A percentile compares a stretch with the other conserved stretches of the same genome.
Evolutionary conservation across 148 eudicot species (phyloP).

Genomic region (Cornus suecica): DNA sequence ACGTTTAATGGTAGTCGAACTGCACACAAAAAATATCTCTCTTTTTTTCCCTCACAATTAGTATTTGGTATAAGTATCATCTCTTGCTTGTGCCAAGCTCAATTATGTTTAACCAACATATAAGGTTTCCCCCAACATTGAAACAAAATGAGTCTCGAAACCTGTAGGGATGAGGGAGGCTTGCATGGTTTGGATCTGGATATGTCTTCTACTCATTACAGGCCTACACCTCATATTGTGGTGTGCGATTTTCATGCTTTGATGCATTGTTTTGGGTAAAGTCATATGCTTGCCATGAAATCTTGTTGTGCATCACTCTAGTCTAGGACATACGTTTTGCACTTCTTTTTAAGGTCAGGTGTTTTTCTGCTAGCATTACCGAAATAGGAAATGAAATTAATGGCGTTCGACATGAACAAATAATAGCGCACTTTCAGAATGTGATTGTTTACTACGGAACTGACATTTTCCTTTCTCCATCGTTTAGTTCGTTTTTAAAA

Average conservation of each 20-base stretch:
- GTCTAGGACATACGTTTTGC: background rate
- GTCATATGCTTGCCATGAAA: background rate
- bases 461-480: background rate
- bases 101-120: background rate
- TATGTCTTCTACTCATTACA: background rate
- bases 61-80: background rate
- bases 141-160: background rate
- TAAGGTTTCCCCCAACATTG: background rate
- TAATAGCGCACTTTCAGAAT: background rate
- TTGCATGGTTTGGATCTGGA: background rate
- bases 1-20: background rate
- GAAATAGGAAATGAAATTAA: too few relatives aligned
- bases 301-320: background rate
- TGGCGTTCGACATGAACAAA: background rate
- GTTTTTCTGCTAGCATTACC: background rate
- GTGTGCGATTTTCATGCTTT: conserved; percentile 4
- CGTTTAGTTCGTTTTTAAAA: conserved; percentile 75
- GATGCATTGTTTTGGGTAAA: background rate
- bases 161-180: background rate
- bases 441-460: background rate
- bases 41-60: background rate
- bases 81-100: conserved; percentile 8
- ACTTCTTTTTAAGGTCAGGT: background rate
- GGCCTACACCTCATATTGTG: background rate
- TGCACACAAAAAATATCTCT: background rate